These are phyloP conservation scores for Barnettozyma siamensis DNA, from an alignment of 805 yeast species.

Conservation along the genomic window DNA sequence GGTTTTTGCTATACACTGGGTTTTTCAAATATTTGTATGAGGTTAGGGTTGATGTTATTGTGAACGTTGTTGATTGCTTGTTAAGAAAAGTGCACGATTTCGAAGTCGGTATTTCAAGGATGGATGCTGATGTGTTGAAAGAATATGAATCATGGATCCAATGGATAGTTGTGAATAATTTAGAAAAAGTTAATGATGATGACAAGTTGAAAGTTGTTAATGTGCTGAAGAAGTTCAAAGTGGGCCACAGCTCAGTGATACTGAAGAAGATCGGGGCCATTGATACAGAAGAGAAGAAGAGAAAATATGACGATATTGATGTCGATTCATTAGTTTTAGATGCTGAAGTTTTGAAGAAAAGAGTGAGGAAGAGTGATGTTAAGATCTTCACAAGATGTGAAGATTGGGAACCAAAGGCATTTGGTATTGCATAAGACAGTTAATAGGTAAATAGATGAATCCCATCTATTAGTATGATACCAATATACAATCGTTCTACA, in stretches of 20 bases:
- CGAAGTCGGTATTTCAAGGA: conserved; percentile 8
- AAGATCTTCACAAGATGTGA: conserved; percentile 17
- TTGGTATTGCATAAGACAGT: conserved; percentile 35
- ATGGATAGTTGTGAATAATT: conserved; percentile 6
- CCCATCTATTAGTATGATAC: not conserved
- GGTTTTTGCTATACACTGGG: conserved; percentile 28
- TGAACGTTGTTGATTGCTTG: not conserved
- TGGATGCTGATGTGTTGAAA: conserved; percentile 6
- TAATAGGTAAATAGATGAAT: not conserved
- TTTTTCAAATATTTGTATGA: conserved; percentile 12
- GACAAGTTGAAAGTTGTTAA: not conserved
- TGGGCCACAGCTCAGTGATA: not conserved
- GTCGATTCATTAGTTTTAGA: conserved; percentile 22
- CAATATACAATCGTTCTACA: too few species aligned
- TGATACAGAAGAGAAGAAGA: not conserved
- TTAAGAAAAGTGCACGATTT: not conserved
- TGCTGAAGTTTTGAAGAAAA: conserved; percentile 25
- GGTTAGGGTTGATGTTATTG: conserved; percentile 16
- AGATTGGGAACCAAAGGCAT: conserved; percentile 50
- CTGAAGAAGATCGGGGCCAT: not conserved
- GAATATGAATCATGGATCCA: not conserved
- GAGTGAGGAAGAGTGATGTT: conserved; percentile 12
- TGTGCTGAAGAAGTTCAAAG: conserved; percentile 1
- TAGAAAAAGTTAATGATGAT: conserved; percentile 10
- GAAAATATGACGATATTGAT: conserved; percentile 10